Percentiles rank a stretch among this genome's conserved stretches.
Conservation (phyloP, 345 rosid genomes). For the Euphorbia peplus region DNA sequence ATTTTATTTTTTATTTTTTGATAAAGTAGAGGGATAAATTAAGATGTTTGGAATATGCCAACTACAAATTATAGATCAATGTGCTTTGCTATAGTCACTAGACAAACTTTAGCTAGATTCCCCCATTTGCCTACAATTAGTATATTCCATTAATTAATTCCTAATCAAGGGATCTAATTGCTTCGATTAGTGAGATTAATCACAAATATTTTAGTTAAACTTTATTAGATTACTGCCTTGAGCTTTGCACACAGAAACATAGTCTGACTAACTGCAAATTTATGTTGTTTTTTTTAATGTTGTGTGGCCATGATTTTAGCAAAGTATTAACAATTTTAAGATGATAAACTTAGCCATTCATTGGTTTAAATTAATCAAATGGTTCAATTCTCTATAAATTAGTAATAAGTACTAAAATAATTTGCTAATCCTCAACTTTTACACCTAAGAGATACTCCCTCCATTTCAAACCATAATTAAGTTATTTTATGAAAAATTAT, state of each 20-base stretch:
- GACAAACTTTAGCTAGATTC: conserved; percentile 20
- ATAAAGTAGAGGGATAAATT: neutral
- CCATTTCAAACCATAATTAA: too few relatives aligned
- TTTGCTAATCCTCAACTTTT: too few relatives aligned
- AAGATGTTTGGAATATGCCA: conserved; percentile 24
- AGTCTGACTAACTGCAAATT: neutral
- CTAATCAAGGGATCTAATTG: neutral
- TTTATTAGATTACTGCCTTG: neutral
- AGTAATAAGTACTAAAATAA: too few relatives aligned
- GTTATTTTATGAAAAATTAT: too few relatives aligned
- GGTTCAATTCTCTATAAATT: too few relatives aligned
- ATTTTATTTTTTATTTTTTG: too few relatives aligned
- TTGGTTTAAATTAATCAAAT: neutral
- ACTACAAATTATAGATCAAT: neutral
- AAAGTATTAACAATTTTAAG: neutral
- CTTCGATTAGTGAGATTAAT: conserved; percentile 4
- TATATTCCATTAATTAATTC: conserved; percentile 3
- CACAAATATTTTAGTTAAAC: neutral
- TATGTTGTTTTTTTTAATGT: conserved; percentile 8
- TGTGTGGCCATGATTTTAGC: conserved; percentile 4
- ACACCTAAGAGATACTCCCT: too few relatives aligned
- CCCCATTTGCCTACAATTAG: conserved; percentile 19
- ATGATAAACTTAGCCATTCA: neutral
- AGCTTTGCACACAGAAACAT: neutral
- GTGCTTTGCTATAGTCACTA: too few relatives aligned